Conservation (phyloP, 768 basidiomycete genomes). For the Termitomyces sp. region DNA sequence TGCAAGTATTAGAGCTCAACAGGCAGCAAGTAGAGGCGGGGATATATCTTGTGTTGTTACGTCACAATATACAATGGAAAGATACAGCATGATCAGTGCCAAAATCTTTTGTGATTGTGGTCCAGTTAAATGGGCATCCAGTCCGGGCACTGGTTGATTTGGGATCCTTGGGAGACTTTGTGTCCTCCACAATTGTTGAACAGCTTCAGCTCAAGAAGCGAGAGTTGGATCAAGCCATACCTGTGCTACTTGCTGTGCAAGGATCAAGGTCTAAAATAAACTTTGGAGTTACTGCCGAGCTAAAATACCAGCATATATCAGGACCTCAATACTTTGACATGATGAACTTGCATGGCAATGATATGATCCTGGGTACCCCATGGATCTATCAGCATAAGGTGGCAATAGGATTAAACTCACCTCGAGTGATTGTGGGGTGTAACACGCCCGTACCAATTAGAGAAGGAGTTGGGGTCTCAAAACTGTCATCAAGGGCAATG, state of each 20-base stretch:
- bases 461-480: neutral
- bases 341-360: too few species aligned
- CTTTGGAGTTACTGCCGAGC: neutral
- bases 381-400: too few species aligned
- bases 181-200: neutral
- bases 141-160: neutral
- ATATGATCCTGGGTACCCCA: too few species aligned
- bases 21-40: too few species aligned
- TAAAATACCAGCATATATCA: neutral
- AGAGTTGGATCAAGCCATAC: neutral
- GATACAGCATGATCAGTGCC: neutral
- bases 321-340: too few species aligned
- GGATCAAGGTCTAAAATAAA: neutral
- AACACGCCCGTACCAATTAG: too few species aligned
- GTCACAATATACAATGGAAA: too few species aligned
- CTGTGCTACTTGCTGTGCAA: neutral
- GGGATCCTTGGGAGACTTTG: neutral
- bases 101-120: neutral
- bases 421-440: too few species aligned
- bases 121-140: neutral
- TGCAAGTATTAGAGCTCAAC: too few species aligned
- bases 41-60: too few species aligned
- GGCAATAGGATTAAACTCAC: too few species aligned
- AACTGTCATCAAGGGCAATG: conserved; percentile 6
- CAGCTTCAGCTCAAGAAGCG: neutral